Percentiles rank a stretch among this genome's conserved stretches.
Conservation (phyloP, 2,329 filamentous ascomycete genomes). For the Fusarium caatingaense region DNA sequence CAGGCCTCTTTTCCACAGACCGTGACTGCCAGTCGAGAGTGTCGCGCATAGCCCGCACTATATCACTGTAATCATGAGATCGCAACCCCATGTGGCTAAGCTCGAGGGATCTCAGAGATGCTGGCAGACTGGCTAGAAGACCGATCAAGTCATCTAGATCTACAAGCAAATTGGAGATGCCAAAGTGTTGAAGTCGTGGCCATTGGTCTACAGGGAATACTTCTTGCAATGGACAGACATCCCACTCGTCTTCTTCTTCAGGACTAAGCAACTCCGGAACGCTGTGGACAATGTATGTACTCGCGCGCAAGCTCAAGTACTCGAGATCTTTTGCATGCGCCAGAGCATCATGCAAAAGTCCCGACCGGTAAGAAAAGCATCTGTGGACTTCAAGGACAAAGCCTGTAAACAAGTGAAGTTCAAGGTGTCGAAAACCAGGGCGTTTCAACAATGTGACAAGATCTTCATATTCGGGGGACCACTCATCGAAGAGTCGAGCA, state of each 20-base stretch:
- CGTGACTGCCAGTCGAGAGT: not conserved
- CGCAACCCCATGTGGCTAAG: not conserved
- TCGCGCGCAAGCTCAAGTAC: not conserved
- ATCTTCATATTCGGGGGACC: not conserved
- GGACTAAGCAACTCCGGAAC: rapidly evolving
- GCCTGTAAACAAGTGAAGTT: not conserved
- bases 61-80: rapidly evolving
- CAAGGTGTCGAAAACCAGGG: not conserved
- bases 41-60: not conserved
- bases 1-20: rapidly evolving
- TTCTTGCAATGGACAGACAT: rapidly evolving
- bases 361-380: not conserved
- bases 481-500: not conserved
- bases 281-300: rapidly evolving
- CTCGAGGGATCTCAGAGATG: not conserved
- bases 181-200: not conserved
- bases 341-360: not conserved
- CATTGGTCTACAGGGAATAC: not conserved
- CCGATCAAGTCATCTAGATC: not conserved
- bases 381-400: rapidly evolving
- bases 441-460: not conserved
- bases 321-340: not conserved
- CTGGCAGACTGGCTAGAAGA: not conserved
- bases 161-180: not conserved
- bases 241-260: not conserved